Conservation (phyloP, 2,329 filamentous ascomycete genomes). For the Davidsoniella eucalypti region DNA sequence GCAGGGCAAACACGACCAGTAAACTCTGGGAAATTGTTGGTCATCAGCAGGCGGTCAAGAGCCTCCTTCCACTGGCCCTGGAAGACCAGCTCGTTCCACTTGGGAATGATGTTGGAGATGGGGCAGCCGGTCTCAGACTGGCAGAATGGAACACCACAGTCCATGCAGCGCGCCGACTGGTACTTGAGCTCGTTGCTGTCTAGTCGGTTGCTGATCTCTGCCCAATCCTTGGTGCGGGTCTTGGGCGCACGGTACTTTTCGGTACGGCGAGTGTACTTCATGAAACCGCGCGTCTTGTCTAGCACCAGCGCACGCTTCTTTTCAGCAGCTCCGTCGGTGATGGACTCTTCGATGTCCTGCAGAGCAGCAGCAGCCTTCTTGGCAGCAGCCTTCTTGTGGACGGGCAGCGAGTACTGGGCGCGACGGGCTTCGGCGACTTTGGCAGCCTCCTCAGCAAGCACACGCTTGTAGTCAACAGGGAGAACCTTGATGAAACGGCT, state of each 20-base stretch:
- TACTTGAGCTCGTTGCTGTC: slow-evolving; percentile 94
- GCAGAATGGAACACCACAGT: slow-evolving; percentile 96
- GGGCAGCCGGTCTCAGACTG: slow-evolving; percentile 92
- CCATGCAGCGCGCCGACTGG: slow-evolving; percentile 93
- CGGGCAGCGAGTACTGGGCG: slow-evolving; percentile 63
- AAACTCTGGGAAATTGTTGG: slow-evolving; percentile 97
- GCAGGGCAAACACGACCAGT: slow-evolving; percentile 93
- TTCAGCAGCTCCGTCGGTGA: slow-evolving; percentile 78
- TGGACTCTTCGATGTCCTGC: slow-evolving; percentile 78
- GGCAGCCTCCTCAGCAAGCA: slow-evolving; percentile 67
- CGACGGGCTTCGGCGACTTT: slow-evolving; percentile 77
- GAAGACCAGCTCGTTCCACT: slow-evolving; percentile 78
- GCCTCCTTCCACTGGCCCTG: slow-evolving; percentile 76
- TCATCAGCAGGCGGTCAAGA: slow-evolving; percentile 80
- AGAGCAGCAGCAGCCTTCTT: slow-evolving; percentile 33
- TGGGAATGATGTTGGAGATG: slow-evolving; percentile 94
- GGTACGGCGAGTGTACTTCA: slow-evolving; percentile 83
- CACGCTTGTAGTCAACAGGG: slow-evolving; percentile 90
- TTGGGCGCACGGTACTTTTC: slow-evolving; percentile 85
- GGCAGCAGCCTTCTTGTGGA: slow-evolving; percentile 45
- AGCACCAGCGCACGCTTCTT: slow-evolving; percentile 77
- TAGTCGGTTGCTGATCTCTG: slow-evolving; percentile 71
- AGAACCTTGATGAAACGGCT: slow-evolving; percentile 86
- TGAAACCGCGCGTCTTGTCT: slow-evolving; percentile 96
- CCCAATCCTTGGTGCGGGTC: slow-evolving; percentile 82